Percentiles rank a stretch among this genome's conserved stretches.
Conservation (phyloP, 208 protist species). For the Polymyxa betae region DNA sequence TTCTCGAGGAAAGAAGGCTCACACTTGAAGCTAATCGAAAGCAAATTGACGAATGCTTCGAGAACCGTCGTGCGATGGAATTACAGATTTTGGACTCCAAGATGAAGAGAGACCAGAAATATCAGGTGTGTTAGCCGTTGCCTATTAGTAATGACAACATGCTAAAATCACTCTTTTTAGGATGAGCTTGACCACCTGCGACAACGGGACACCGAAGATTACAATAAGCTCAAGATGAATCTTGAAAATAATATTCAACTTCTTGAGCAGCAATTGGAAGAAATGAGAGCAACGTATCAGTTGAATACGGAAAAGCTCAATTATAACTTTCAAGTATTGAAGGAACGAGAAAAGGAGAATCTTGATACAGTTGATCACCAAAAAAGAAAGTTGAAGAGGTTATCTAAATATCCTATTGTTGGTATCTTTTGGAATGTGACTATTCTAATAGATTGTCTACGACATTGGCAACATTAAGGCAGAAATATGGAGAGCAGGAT, state of each 20-base stretch:
- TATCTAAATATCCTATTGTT: conserved; percentile 53
- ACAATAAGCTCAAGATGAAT: conserved; percentile 72
- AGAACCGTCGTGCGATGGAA: conserved; percentile 84
- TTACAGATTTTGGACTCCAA: conserved; percentile 81
- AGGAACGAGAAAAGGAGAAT: conserved; percentile 90
- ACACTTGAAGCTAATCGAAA: conserved; percentile 76
- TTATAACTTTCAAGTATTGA: conserved; percentile 92
- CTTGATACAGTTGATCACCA: conserved; percentile 85
- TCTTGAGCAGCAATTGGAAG: conserved; percentile 87
- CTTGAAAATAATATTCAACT: conserved; percentile 84
- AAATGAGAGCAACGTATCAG: conserved; percentile 89
- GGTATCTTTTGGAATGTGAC: background rate
- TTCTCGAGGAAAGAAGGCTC: conserved; percentile 61
- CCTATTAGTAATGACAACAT: conserved; percentile 79
- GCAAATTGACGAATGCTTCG: conserved; percentile 84
- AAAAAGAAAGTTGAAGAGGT: conserved; percentile 83
- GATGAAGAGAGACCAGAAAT: conserved; percentile 80
- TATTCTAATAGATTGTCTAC: conserved; percentile 75
- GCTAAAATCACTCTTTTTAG: background rate
- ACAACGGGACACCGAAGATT: conserved; percentile 67
- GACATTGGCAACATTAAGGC: conserved; percentile 81
- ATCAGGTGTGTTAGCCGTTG: conserved; percentile 70
- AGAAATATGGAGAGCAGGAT: conserved; percentile 86
- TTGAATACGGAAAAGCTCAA: conserved; percentile 91
- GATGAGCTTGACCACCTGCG: conserved; percentile 64